Conservation (phyloP, 2,329 filamentous ascomycete genomes). For the Apiospora malaysiana region DNA sequence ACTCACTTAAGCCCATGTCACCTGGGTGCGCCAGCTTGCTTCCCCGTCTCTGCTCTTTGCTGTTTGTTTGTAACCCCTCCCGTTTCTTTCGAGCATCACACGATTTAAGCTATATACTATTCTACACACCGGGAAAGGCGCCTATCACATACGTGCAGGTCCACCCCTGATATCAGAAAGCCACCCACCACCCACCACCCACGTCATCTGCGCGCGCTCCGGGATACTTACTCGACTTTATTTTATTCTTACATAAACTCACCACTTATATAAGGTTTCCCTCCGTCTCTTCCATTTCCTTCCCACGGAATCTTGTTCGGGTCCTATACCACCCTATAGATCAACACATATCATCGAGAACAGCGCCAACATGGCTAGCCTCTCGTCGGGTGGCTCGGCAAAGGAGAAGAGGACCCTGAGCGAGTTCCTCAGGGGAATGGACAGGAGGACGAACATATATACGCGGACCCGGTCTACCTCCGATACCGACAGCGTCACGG, state of each 20-base stretch:
- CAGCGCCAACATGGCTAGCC: neutral
- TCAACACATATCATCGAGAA: neutral
- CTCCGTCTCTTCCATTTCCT: neutral
- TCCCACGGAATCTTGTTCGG: neutral
- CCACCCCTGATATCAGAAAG: neutral
- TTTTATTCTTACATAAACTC: neutral
- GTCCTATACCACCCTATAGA: neutral
- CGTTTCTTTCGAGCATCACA: neutral
- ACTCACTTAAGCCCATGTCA: neutral
- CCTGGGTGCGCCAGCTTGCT: neutral
- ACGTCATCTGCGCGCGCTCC: slow-evolving; percentile 5
- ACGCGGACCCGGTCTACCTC: neutral
- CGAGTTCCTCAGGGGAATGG: neutral
- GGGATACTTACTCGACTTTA: neutral
- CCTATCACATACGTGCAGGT: neutral
- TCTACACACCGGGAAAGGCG: neutral
- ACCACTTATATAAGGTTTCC: neutral
- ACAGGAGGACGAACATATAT: neutral
- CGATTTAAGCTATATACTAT: neutral
- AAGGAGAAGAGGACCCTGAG: neutral
- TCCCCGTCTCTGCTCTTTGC: neutral
- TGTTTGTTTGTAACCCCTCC: neutral
- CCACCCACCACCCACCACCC: neutral
- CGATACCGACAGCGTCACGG: slow-evolving; percentile 1
- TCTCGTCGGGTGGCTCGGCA: neutral